Evolutionary conservation across 768 basidiomycete genomes (phyloP).

Genomic region (Thelephora ganbajun): DNA sequence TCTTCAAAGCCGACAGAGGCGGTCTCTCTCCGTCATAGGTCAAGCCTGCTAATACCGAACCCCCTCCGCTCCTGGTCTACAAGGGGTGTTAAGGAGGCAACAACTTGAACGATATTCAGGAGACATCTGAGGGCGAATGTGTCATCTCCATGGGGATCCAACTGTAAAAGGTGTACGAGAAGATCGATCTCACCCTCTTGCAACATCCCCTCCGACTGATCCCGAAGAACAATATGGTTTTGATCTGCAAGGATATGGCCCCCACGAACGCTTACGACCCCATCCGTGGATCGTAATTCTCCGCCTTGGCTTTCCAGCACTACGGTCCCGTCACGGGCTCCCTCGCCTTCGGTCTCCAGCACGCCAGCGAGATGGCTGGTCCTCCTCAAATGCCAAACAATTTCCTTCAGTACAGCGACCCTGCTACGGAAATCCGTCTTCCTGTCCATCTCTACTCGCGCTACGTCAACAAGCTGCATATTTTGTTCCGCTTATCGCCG

Average conservation of each 20-base stretch:
- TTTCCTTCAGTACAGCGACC: conserved; percentile 94
- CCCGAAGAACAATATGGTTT: conserved; percentile 89
- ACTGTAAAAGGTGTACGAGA: conserved; percentile 96
- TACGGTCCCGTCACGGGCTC: conserved; percentile 93
- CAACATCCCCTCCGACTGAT: conserved; percentile 98
- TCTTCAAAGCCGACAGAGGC: conserved; percentile 97
- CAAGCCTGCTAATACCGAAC: conserved; percentile 93
- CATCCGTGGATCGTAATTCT: conserved; percentile 96
- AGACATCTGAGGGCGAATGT: conserved; percentile 95
- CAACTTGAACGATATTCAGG: conserved; percentile 97
- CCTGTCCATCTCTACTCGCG: conserved; percentile 97
- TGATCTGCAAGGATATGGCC: conserved; percentile 56
- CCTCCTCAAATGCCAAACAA: conserved; percentile 97
- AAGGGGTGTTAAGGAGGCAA: conserved; percentile 99
- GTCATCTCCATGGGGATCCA: conserved; percentile 99
- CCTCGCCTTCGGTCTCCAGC: conserved; percentile 90
- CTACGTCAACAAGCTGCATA: conserved; percentile 89
- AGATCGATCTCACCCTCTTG: too few relatives aligned
- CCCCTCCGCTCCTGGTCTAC: conserved; percentile 92
- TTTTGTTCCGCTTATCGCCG: conserved; percentile 93
- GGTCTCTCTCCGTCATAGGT: conserved; percentile 98
- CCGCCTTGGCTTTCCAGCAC: conserved; percentile 98
- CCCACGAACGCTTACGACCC: conserved; percentile 96
- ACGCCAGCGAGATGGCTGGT: conserved; percentile 98
- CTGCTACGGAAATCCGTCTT: conserved; percentile 87